A percentile compares a stretch with the other conserved stretches of the same genome.
phyloP scores from a whole-genome alignment of 306 rosid species.

The Notholithocarpus densiflorus region DNA sequence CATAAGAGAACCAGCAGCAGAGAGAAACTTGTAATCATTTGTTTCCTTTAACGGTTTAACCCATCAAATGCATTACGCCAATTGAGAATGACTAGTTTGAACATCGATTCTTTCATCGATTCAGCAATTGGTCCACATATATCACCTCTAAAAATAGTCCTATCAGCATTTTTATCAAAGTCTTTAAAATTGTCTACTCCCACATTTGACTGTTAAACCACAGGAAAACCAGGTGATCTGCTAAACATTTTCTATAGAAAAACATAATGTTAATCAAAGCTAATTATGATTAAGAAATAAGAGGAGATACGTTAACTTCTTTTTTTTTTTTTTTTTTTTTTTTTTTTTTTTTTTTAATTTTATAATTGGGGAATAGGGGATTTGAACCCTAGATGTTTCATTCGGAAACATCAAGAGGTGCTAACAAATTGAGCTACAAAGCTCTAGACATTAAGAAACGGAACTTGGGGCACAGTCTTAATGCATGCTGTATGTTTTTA shows the following conservation, averaged over 20 bases:
- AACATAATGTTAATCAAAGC: conserved; percentile 4
- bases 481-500: too few species aligned
- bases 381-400: too few species aligned
- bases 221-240: conserved; percentile 22
- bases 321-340: too few species aligned
- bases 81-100: conserved; percentile 71
- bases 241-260: conserved; percentile 3
- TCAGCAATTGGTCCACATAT: conserved; percentile 90
- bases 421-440: too few species aligned
- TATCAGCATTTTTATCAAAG: conserved; percentile 40
- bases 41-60: conserved; percentile 55
- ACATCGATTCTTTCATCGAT: conserved; percentile 82
- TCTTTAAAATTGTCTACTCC: conserved; percentile 31
- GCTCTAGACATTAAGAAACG: too few species aligned
- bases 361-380: too few species aligned
- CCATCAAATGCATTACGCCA: conserved; percentile 85
- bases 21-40: conserved; percentile 66
- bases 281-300: conserved; percentile 11
- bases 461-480: too few species aligned
- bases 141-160: conserved; percentile 63
- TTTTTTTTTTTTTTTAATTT: too few species aligned
- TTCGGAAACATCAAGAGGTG: too few species aligned
- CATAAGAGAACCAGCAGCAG: conserved; percentile 88
- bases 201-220: conserved; percentile 38
- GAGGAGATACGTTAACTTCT: too few species aligned